Evolutionary conservation across 768 basidiomycete genomes (phyloP), one percentile per base, ranked within the genome.

Genomic region (Xerocomellus amylosporus): DNA sequence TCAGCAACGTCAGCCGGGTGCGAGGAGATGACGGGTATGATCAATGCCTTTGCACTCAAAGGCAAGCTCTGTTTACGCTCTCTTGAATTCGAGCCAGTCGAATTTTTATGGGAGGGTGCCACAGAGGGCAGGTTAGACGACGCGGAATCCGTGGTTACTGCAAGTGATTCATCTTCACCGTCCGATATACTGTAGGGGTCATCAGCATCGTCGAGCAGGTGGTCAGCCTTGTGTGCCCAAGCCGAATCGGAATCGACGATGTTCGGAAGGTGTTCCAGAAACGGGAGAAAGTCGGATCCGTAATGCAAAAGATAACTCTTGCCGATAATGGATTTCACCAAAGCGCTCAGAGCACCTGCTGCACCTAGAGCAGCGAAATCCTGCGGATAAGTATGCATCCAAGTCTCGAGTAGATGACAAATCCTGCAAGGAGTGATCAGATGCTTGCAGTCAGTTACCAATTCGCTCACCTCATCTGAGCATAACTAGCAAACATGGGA

Each of bases 251-350:
- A 77, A 64, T 93, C 90, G n/a, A 75, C 71, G 24, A 88, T 74
- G 33, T 69, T 75, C 5, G 86, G 77, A 10, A 90, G 74, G 46
- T 79, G 74, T 59, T 91, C 88, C 34, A 90, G 74, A 66, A 93
- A 93, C 1, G 89, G 88, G 10, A 90, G 77, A 61, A 93, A 83
- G 62, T 90, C 87, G 14, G 88, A 85, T 36, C 87, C 91, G 59
- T 93, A 93, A 67, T 93, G 90, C 14, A 91, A 77, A 20, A 92
- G 82, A 64, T 92, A 85, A 0, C 87, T 87, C 68, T 92, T 90
- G 46, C 84, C 81, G 9, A 87, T 77, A 59, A 92, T 86, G 0
- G 87, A 90, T 62, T 86, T 88, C 63, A 92, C 82, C 40, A 93
- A 75, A 10, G 89, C 90, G 36, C 75, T 77, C 26, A 93, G 76